Percentiles rank a stretch among this genome's conserved stretches.
phyloP scores from a whole-genome alignment of 75 land plant species.

The Adiantum capillusveneris region DNA sequence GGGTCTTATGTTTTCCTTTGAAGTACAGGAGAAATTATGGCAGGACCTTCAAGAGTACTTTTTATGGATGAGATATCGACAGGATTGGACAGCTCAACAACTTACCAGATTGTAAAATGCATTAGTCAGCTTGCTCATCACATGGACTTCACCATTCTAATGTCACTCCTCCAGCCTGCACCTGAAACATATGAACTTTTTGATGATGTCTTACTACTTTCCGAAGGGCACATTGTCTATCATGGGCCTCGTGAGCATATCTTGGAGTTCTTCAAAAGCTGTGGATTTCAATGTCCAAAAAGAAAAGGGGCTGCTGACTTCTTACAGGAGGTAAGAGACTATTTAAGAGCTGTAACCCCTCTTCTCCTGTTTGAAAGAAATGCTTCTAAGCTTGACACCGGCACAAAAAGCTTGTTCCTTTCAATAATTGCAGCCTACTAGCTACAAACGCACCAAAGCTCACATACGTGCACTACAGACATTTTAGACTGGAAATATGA shows the following conservation, averaged over 20 bases:
- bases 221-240: constrained; percentile 73
- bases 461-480: too few species aligned
- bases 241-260: constrained; percentile 59
- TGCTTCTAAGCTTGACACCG: too few species aligned
- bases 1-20: not conserved
- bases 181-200: constrained; percentile 81
- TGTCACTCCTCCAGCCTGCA: constrained; percentile 83
- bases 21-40: constrained; percentile 47
- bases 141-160: constrained; percentile 42
- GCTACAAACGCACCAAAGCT: too few species aligned
- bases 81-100: constrained; percentile 86
- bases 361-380: too few species aligned
- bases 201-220: constrained; percentile 77
- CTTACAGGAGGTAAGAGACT: too few species aligned
- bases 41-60: constrained; percentile 64
- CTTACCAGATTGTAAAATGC: constrained; percentile 60
- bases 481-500: too few species aligned
- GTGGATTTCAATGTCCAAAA: too few species aligned
- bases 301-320: too few species aligned
- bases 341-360: too few species aligned
- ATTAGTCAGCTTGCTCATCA: constrained; percentile 25
- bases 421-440: too few species aligned
- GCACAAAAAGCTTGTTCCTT: too few species aligned
- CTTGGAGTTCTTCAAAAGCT: too few species aligned
- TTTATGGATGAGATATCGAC: constrained; percentile 89